A percentile compares a stretch with the other conserved stretches of the same genome.
Conservation (phyloP, 2,329 filamentous ascomycete genomes). For the Fusarium albidum region DNA sequence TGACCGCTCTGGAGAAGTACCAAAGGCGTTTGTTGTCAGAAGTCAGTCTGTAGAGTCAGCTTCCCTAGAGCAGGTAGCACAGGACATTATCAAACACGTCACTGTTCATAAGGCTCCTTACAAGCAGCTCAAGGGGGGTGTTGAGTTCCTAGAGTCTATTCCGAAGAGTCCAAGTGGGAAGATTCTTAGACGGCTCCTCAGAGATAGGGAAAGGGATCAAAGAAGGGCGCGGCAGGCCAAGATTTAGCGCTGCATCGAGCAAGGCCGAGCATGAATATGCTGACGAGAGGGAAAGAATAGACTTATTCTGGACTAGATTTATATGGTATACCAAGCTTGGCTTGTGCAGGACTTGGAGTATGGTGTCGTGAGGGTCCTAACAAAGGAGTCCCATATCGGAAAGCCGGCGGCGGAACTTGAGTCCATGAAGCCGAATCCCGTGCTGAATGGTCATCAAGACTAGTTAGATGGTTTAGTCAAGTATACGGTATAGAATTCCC, state of each 20-base stretch:
- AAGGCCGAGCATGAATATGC: too few relatives aligned
- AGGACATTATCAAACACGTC: too few relatives aligned
- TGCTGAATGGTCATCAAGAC: constrained; percentile 42
- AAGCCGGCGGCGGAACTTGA: constrained; percentile 33
- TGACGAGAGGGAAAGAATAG: too few relatives aligned
- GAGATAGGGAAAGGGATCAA: too few relatives aligned
- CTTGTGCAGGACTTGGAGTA: constrained; percentile 41
- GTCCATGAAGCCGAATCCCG: constrained; percentile 35
- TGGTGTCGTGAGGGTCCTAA: constrained; percentile 39
- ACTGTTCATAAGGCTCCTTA: too few relatives aligned
- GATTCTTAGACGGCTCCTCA: too few relatives aligned
- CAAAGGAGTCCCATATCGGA: constrained; percentile 43
- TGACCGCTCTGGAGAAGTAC: constrained; percentile 65
- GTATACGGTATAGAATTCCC: too few relatives aligned
- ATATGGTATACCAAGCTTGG: constrained; percentile 43
- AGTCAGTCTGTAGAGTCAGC: too few relatives aligned
- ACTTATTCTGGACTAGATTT: too few relatives aligned
- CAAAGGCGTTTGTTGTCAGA: constrained; percentile 69
- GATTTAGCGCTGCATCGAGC: too few relatives aligned
- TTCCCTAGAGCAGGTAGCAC: too few relatives aligned
- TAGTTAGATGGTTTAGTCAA: constrained; percentile 40
- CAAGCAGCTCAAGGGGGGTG: constrained; percentile 69
- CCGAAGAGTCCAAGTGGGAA: constrained; percentile 79
- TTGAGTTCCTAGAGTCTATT: constrained; percentile 71
- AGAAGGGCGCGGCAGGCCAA: too few relatives aligned